Evolutionary conservation across 1,284 basidiomycete species (phyloP).

Genomic region (Pisolithus thermaeus): DNA sequence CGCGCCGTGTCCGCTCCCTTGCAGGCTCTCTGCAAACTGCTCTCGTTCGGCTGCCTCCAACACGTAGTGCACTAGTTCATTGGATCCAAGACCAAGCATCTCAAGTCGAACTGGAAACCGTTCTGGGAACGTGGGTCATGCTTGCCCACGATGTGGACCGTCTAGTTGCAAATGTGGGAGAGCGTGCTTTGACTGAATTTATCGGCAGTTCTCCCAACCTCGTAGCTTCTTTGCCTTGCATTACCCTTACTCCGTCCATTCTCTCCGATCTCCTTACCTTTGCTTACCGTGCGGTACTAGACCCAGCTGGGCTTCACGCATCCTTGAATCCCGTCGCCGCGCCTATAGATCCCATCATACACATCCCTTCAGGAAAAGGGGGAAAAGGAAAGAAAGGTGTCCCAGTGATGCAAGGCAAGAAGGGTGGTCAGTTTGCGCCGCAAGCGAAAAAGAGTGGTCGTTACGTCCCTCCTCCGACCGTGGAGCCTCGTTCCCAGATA

Average conservation of each 20-base stretch:
- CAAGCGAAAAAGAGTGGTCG: conserved; percentile 32
- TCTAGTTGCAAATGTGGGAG: conserved; percentile 47
- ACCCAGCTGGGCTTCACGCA: conserved; percentile 60
- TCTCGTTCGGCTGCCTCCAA: conserved; percentile 50
- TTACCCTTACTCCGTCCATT: conserved; percentile 21
- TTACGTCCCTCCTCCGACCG: conserved; percentile 19
- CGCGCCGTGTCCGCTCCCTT: conserved; percentile 68
- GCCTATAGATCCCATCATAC: neutral
- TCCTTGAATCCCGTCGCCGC: conserved; percentile 58
- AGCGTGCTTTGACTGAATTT: conserved; percentile 49
- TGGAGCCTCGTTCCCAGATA: conserved; percentile 6
- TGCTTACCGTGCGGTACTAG: conserved; percentile 51
- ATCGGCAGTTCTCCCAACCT: conserved; percentile 24
- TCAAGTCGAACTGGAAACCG: conserved; percentile 54
- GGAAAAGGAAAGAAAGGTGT: conserved; percentile 3
- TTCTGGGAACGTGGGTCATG: conserved; percentile 80
- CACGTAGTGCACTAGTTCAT: conserved; percentile 51
- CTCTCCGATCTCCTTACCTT: conserved; percentile 41
- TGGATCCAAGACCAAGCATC: conserved; percentile 53
- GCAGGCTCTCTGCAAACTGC: conserved; percentile 67
- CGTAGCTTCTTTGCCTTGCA: conserved; percentile 15
- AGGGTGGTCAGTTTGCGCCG: conserved; percentile 10
- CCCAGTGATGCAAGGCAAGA: conserved; percentile 16
- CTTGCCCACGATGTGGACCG: conserved; percentile 71
- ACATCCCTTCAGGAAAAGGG: conserved; percentile 2